Base-by-base conservation (phyloP, 495 filamentous ascomycete species). In the Penicillium arizonense region DNA sequence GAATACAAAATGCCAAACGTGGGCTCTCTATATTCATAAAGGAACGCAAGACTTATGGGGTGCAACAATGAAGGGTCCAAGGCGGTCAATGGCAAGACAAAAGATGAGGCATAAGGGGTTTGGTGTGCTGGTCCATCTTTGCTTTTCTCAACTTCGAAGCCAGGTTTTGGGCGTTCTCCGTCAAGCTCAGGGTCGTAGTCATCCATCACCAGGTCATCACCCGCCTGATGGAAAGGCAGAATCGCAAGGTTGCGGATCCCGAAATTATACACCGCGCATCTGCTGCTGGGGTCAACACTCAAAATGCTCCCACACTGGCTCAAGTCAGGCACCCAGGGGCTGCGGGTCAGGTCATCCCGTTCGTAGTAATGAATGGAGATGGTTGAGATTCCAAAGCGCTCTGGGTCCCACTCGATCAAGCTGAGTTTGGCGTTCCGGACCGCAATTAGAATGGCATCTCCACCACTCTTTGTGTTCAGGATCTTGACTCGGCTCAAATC, bases 351-450 rank as follows among this genome's bases (percentile, higher is more conserved):
- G 60, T 96, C 91, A 62, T 97, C 92, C 65, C 91, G 83, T 67
- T 99, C 94, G 66, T 97, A 99, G 74, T 92, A 96, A 74, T 99
- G 94, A 58, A 99, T 91, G 24, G 91, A 96, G 50, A 92, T 83
- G 12, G 94, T 99, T 24, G 82, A 82, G 46, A 97, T 82, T 21
- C 80, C 78, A 64, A 89, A 76, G 35, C 81, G 81, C 59, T 87
- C 85, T 16, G 89, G 84, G 67, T 99, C 89, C 94, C 94, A 99
- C 75, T 96, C 90, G 46, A 97, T 82, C 74, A 97, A 74, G 67
- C 87, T 91, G 52, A 97, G 77, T 69, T 94, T 96, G 23, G 94
- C 95, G 76, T 97, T 91, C 56, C 86, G 85, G 61, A 92, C 84
- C 3, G 91, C 85, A 21, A 97, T 55, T 32, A 99, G 72, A 24